phyloP scores from a whole-genome alignment of 1,284 basidiomycete species.

The Trametes versicolor region DNA sequence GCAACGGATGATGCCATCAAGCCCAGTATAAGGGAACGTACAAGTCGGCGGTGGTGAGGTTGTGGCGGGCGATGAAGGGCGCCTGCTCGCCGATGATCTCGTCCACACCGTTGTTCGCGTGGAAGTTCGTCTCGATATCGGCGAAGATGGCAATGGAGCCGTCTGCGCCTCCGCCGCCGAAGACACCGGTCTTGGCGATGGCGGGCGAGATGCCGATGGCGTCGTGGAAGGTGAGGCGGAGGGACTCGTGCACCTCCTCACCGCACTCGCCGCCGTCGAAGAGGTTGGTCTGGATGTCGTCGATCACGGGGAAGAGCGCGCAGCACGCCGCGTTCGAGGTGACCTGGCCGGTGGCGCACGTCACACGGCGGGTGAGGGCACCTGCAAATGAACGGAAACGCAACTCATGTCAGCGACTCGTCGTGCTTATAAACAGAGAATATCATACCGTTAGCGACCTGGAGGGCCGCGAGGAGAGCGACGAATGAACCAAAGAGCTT shows the following conservation, averaged over 20 bases:
- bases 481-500: slow-evolving; percentile 25
- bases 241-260: slow-evolving; percentile 41
- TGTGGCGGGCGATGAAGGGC: slow-evolving; percentile 32
- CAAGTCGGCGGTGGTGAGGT: slow-evolving; percentile 35
- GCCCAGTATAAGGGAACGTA: slow-evolving; percentile 5
- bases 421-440: not conserved
- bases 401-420: not conserved
- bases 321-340: slow-evolving; percentile 51
- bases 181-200: slow-evolving; percentile 20
- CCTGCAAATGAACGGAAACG: slow-evolving; percentile 9
- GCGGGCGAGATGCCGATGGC: slow-evolving; percentile 37
- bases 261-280: slow-evolving; percentile 43
- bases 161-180: slow-evolving; percentile 37
- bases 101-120: slow-evolving; percentile 37
- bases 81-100: slow-evolving; percentile 34
- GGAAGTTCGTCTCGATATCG: slow-evolving; percentile 37
- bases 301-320: slow-evolving; percentile 47
- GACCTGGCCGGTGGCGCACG: slow-evolving; percentile 37
- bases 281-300: slow-evolving; percentile 49
- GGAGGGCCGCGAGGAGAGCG: slow-evolving; percentile 23
- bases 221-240: slow-evolving; percentile 44
- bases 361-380: slow-evolving; percentile 33
- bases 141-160: slow-evolving; percentile 37
- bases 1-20: not conserved
- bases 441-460: slow-evolving; percentile 22